Conservation (phyloP, 73 alveolate species). For the Stentor coeruleus region DNA sequence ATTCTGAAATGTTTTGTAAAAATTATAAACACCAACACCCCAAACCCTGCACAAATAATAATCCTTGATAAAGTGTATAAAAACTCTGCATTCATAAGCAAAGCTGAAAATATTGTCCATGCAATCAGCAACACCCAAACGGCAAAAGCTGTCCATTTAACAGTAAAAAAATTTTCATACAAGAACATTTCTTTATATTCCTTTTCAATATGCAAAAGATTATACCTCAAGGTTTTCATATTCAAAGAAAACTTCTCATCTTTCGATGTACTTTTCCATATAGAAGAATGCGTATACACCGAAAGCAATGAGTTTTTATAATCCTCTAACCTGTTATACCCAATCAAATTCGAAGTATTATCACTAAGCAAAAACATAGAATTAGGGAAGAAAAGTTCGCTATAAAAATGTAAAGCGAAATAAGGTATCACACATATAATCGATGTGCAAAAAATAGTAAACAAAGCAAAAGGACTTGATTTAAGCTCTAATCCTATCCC, state of each 20-base stretch:
- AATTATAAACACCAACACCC: neutral
- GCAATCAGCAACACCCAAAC: conserved; percentile 9
- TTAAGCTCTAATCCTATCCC: neutral
- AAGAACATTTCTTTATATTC: neutral
- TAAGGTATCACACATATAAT: neutral
- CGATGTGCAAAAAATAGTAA: neutral
- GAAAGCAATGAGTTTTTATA: neutral
- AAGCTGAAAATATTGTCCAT: neutral
- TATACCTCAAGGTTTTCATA: neutral
- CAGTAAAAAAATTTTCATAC: neutral
- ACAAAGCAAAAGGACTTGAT: neutral
- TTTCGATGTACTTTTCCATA: neutral
- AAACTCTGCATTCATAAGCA: neutral
- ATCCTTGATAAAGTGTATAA: neutral
- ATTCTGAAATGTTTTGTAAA: neutral
- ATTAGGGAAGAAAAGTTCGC: neutral
- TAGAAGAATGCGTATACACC: neutral
- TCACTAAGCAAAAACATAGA: neutral
- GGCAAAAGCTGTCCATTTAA: neutral
- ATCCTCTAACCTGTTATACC: neutral
- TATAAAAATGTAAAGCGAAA: neutral
- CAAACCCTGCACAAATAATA: neutral
- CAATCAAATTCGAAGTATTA: neutral
- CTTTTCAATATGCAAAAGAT: neutral
- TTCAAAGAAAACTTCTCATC: neutral